Conservation (phyloP, 352 stramenopile species). For the Phytophthora agathidicida region DNA sequence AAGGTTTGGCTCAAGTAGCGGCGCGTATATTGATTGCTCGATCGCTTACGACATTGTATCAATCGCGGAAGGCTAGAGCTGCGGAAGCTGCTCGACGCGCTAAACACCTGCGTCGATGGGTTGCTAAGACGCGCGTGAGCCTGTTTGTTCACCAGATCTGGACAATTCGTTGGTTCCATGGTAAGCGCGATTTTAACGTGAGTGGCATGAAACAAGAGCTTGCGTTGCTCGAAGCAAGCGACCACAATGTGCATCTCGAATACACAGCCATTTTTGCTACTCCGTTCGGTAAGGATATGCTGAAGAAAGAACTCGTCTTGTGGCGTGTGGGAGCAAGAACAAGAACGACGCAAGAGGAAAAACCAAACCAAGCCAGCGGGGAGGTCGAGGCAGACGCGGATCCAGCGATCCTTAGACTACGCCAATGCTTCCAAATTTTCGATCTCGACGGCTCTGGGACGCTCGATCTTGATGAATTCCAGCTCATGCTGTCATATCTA, state of each 20-base stretch:
- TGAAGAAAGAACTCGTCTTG: slow-evolving; percentile 42
- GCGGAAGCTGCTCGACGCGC: slow-evolving; percentile 17
- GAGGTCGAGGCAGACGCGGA: not conserved
- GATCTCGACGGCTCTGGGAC: slow-evolving; percentile 53
- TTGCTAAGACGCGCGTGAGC: slow-evolving; percentile 49
- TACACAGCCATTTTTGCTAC: slow-evolving; percentile 41
- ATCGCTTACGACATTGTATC: slow-evolving; percentile 18
- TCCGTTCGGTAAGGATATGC: slow-evolving; percentile 30
- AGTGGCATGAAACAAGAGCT: slow-evolving; percentile 31
- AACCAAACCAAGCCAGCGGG: not conserved
- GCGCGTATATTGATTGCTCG: slow-evolving; percentile 22
- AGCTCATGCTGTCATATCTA: slow-evolving; percentile 56
- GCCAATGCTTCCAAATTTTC: slow-evolving; percentile 53
- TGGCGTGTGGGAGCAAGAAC: slow-evolving; percentile 31
- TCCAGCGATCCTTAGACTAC: slow-evolving; percentile 26
- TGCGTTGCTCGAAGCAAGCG: slow-evolving; percentile 25
- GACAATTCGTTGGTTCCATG: slow-evolving; percentile 39
- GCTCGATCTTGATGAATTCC: slow-evolving; percentile 56
- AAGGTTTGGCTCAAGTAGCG: not conserved
- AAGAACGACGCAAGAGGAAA: not conserved
- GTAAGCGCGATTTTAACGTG: slow-evolving; percentile 39
- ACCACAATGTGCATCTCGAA: slow-evolving; percentile 29
- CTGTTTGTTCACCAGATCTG: slow-evolving; percentile 51
- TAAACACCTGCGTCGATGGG: slow-evolving; percentile 36
- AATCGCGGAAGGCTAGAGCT: slow-evolving; percentile 8